phyloP scores from a whole-genome alignment of 1,284 basidiomycete species.

The Leucoagaricus sp. region DNA sequence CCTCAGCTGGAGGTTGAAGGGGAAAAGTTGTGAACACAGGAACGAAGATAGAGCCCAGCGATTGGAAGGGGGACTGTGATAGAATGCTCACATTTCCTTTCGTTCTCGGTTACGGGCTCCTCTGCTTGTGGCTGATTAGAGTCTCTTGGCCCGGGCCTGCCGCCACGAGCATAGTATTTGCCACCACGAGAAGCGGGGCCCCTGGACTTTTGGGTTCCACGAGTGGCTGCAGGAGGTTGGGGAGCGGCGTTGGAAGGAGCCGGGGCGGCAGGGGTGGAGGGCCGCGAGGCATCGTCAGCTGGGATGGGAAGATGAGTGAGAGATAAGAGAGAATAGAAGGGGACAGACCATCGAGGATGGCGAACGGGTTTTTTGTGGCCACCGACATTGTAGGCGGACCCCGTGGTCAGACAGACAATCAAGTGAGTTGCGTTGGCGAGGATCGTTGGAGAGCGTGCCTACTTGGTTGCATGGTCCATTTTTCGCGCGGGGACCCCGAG shows the following conservation, averaged over 20 bases:
- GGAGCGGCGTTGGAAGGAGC: constrained; percentile 43
- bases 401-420: constrained; percentile 15
- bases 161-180: constrained; percentile 74
- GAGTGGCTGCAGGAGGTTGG: constrained; percentile 40
- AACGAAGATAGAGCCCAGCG: constrained; percentile 15
- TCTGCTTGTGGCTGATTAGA: constrained; percentile 39
- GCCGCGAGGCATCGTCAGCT: constrained; percentile 52
- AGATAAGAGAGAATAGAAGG: constrained; percentile 17
- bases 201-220: constrained; percentile 45
- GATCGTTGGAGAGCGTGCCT: constrained; percentile 1
- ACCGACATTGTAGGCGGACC: constrained; percentile 72
- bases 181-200: constrained; percentile 74
- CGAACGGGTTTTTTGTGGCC: constrained; percentile 82
- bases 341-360: constrained; percentile 70
- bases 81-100: constrained; percentile 53
- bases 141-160: constrained; percentile 42
- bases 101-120: constrained; percentile 46
- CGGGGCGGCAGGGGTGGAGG: constrained; percentile 42
- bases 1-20: constrained; percentile 50
- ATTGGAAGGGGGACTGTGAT: constrained; percentile 13
- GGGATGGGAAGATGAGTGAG: constrained; percentile 22
- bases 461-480: background rate
- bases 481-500: constrained; percentile 29
- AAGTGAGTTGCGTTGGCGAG: constrained; percentile 14
- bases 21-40: constrained; percentile 19